Percentiles rank a stretch among this genome's conserved stretches.
These are phyloP conservation scores for Globisporangium recalcitrans DNA, from an alignment of 352 stramenopile species.

Conservation along the genomic window DNA sequence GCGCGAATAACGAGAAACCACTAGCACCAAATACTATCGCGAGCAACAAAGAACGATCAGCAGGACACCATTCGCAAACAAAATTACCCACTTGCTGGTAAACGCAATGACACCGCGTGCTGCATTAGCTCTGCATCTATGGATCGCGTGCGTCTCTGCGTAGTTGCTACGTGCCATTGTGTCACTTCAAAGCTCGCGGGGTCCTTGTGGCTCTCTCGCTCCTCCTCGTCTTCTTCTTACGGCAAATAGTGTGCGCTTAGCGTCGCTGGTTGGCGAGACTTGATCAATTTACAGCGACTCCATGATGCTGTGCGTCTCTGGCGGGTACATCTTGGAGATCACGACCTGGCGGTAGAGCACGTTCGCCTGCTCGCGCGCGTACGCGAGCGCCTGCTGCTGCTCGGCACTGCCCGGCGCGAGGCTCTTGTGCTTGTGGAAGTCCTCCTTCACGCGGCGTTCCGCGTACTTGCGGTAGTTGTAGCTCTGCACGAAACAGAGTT, in stretches of 20 bases:
- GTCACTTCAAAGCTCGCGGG: no score
- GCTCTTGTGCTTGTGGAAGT: slow-evolving; percentile 66
- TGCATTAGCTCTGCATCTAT: neutral
- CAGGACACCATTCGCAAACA: neutral
- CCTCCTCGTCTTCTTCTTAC: neutral
- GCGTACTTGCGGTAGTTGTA: slow-evolving; percentile 78
- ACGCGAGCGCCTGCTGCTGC: slow-evolving; percentile 41
- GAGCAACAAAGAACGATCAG: neutral
- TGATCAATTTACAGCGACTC: slow-evolving; percentile 22
- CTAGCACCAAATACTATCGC: no score
- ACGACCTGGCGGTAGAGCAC: slow-evolving; percentile 58
- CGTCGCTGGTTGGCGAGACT: neutral
- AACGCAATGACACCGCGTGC: neutral
- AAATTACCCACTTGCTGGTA: neutral
- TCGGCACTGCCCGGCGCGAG: slow-evolving; percentile 39
- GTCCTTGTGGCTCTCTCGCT: neutral
- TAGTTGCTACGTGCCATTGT: no score
- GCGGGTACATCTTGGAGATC: slow-evolving; percentile 67
- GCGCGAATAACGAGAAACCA: no score
- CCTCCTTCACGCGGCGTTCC: slow-evolving; percentile 55
- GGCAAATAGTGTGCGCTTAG: neutral
- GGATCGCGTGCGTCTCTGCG: neutral
- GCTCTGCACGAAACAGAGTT: slow-evolving; percentile 24
- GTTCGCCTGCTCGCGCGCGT: slow-evolving; percentile 41
- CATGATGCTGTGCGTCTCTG: slow-evolving; percentile 62